Base-by-base conservation (phyloP, 805 yeast species). In the Starmera quercuum region DNA sequence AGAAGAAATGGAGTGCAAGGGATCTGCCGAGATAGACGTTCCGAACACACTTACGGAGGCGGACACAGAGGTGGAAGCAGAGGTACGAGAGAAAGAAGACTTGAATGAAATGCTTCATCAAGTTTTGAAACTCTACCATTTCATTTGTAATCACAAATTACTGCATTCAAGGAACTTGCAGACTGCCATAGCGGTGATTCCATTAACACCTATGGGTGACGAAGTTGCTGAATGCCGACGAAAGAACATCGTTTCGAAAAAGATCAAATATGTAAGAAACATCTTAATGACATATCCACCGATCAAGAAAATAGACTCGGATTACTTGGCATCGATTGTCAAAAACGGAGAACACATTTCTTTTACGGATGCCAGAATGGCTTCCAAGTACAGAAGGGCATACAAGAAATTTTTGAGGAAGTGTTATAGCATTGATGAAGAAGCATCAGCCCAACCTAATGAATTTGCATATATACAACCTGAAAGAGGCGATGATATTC, bases 381-480 rank as follows among this genome's bases (percentile, higher is more conserved):
- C 8, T 15, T 15, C 16, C 13, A 5, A 26, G 22, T 2, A 13
- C 5, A 35, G 44, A 17, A 38, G 50, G 30, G 49, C 45, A 32
- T 47, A 47, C 16, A 47, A 45, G 31, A 45, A 46, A 23, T 47
- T 50, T 30, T 17, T 51, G 31, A 42, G 46, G 25, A 39, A 32
- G 14, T 41, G 46, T 1, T 49, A 40, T 22, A 38, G 41, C 7
- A 38, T 46, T 19, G 48, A 45, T 20, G 28, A 35, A 22, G 38
- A 41, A 2, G 41, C 42, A 20, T 28, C 34, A 15, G 33, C 41
- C 20, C 9, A 6, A 7, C 17, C 34, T 30, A 49, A 43, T 35
- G 44, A 45, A 25, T 43, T 44, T 42, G 46, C 55, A 15, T 32
- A 35, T 28, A 29, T 42, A 14, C 30, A 26, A 27, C 46, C 11